Base-by-base conservation (phyloP, 78 protist genomes). In the Dictyostelium citrinum region DNA sequence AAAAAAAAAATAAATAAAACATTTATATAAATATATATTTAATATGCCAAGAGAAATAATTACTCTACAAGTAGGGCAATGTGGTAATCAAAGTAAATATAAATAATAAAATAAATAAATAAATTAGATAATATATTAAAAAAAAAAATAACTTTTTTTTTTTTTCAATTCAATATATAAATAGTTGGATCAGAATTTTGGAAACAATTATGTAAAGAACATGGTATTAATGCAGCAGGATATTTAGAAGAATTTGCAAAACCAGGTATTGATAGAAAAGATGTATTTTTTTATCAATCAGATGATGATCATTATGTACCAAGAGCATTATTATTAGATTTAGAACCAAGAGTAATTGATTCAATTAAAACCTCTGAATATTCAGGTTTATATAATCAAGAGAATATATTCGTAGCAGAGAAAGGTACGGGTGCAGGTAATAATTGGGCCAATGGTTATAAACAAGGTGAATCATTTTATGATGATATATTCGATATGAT, bases 251-350 rank as follows among this genome's bases (percentile, higher is more conserved):
- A 82, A n/a, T 85, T 22, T 35, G 98, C 98, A 31, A 24, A 22
- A 31, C 78, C 79, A 49, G 97, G 95, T 17, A 90, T 85, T 0
- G 99, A 99, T 39, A 90, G 99, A 64, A 99, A 99, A 90, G 99
- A 99, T 78, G 99, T 99, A 58, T 99, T 99, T 78, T 99, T 99
- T 97, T 99, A 99, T 90, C 97, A 86, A 98, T 99, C 99, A 1
- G 99, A 99, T 72, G 99, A 99, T 78, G 98, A 98, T 27, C 99
- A 98, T 71, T 99, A 98, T 97, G 95, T 99, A 31, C 99, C 99
- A 5, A 81, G 99, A 11, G 99, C 99, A 5, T 77, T 99, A 1
- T 94, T 99, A 35, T 31, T 99, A 14, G 99, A 99, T 91, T 90
- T 99, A n/a, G 99, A 99, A 91, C 99, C 99, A 2, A 86, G 99